Evolutionary conservation across 2,329 filamentous ascomycete species (phyloP).

Genomic region (Aureobasidium leucospermi): DNA sequence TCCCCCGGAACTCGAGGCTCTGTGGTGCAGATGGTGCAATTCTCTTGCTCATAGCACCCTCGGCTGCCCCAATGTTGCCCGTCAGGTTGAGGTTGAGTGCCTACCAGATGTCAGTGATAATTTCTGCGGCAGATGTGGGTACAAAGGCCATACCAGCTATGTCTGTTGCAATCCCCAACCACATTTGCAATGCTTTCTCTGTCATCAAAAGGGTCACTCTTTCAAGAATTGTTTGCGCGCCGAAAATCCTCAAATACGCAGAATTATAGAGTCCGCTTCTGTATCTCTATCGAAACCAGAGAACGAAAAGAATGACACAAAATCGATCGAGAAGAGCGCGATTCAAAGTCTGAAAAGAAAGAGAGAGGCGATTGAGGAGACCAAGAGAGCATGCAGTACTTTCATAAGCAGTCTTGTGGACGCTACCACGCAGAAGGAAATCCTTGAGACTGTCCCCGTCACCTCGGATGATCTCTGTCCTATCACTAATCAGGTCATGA

Average conservation of each 20-base stretch:
- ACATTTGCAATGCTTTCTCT: background rate
- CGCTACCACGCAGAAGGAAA: background rate
- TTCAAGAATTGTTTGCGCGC: background rate
- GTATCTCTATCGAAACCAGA: background rate
- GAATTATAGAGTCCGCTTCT: background rate
- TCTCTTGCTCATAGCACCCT: background rate
- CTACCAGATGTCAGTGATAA: background rate
- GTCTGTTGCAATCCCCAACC: background rate
- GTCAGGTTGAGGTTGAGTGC: background rate
- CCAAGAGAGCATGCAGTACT: background rate
- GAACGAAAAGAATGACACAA: background rate
- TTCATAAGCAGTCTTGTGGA: background rate
- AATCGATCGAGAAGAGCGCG: background rate
- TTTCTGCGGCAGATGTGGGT: background rate
- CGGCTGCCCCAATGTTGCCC: background rate
- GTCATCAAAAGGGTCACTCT: background rate
- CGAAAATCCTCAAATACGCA: background rate
- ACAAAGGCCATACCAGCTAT: background rate
- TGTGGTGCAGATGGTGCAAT: constrained; percentile 7
- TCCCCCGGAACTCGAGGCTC: background rate
- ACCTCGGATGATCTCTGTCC: background rate
- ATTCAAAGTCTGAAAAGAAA: background rate
- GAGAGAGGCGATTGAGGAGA: background rate
- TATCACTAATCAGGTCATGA: background rate
- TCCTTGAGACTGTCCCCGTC: background rate